These are phyloP conservation scores for Oldenlandia corymbosa DNA, from an alignment of 257 asterid species.

Conservation along the genomic window DNA sequence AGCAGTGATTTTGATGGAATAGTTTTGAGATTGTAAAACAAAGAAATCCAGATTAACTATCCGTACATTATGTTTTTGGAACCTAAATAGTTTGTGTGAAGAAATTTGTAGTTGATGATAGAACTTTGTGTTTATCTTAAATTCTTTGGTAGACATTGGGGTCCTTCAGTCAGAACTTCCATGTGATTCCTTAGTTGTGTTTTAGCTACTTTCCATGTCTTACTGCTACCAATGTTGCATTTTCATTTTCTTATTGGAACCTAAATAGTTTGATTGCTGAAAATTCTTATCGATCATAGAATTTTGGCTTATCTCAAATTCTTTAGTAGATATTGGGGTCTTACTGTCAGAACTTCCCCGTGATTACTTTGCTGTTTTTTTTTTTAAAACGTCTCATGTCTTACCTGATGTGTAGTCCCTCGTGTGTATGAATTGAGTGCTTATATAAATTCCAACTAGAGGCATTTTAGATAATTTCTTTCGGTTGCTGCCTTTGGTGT, in stretches of 20 bases:
- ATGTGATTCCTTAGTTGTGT: not conserved
- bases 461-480: not conserved
- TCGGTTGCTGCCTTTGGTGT: not conserved
- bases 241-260: too few species aligned
- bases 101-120: not conserved
- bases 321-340: not conserved
- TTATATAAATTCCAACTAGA: not conserved
- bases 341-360: not conserved
- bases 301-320: not conserved
- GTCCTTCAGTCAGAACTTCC: not conserved
- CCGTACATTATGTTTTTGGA: not conserved
- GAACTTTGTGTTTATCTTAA: not conserved
- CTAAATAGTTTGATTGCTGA: not conserved
- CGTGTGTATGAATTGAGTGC: not conserved
- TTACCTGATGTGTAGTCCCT: too few species aligned
- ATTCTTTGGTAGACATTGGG: not conserved
- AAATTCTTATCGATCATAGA: not conserved
- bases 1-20: too few species aligned
- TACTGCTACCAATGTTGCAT: too few species aligned
- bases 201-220: not conserved
- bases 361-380: too few species aligned
- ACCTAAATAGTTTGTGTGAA: not conserved
- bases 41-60: not conserved
- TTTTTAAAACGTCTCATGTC: too few species aligned
- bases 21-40: too few species aligned